Evolutionary conservation across 305 asterid genomes (phyloP), one percentile per base, ranked within the genome.

Genomic region (Salvia sclarea): DNA sequence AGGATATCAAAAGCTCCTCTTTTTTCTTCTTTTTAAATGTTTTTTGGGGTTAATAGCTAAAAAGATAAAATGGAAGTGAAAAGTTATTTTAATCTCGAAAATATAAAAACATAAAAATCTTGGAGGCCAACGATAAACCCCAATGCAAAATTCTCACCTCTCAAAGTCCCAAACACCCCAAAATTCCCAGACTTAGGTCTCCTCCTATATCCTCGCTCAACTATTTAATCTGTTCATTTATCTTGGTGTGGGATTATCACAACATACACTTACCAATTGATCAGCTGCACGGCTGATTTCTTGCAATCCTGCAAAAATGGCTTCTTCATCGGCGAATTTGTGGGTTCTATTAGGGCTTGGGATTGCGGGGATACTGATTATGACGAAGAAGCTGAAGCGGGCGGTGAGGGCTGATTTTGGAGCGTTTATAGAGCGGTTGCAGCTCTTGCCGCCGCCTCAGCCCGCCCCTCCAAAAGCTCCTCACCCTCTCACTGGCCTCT

Each of bases 401-500:
- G 85, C 67, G 6, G 95, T 88, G 48, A 95, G 79, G 73, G 88
- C 82, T 49, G 98, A 92, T 73, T 95, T 88, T 62, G 99, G 96
- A 67, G 95, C 98, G 2, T 95, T 92, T 82, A 81, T 92, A 9
- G 85, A 92, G 79, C 80, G 96, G 66, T 79, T 95, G 45, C 88
- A 89, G 87, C 91, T 95, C n/a, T 73, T 89, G 75, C 99, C 99
- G 59, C 99, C 98, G 18, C 98, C 99, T 60, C 99, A 89, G 81
- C 99, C 97, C 13, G 88, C 88, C 37, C 99, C 99, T 55, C 99
- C 99, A 9, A 91, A 91, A 76, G 97, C 97, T 60, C 97, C 95
- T 25, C 98, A 91, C 66, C 97, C 92, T 53, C 96, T 94, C 10
- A 86, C 93, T 20, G 96, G 87, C 56, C 95, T 94, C 68, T 56